These are phyloP conservation scores for Trypanosoma rangeli DNA, from an alignment of 208 protist species.

Conservation along the genomic window DNA sequence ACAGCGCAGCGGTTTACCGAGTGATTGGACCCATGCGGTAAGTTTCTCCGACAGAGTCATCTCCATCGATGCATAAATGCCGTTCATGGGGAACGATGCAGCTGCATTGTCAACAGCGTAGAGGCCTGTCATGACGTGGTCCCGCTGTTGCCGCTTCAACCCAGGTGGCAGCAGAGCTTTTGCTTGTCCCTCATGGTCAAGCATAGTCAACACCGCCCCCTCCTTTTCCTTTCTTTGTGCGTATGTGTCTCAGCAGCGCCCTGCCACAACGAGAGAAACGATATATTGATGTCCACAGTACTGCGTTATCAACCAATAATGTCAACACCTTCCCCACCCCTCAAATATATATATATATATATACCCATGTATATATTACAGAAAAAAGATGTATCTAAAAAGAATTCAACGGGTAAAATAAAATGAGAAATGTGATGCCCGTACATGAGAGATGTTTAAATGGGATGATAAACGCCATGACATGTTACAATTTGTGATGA, in stretches of 20 bases:
- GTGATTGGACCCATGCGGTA: not conserved
- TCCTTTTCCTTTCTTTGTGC: not conserved
- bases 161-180: not conserved
- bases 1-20: slow-evolving; percentile 17
- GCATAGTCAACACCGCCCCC: not conserved
- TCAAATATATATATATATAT: not conserved
- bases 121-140: slow-evolving; percentile 10
- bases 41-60: not conserved
- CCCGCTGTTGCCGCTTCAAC: not conserved
- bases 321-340: too few relatives aligned
- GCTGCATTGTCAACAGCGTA: slow-evolving; percentile 4
- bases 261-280: not conserved
- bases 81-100: not conserved
- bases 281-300: not conserved
- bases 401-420: not conserved
- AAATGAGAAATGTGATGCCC: not conserved
- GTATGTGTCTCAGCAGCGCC: not conserved
- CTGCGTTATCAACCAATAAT: not conserved
- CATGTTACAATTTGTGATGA: not conserved
- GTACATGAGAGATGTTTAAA: not conserved
- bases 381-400: not conserved
- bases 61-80: not conserved
- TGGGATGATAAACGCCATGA: not conserved
- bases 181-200: not conserved
- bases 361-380: not conserved